Evolutionary conservation across 345 rosid genomes (phyloP).

Genomic region (Kandelia obovata): DNA sequence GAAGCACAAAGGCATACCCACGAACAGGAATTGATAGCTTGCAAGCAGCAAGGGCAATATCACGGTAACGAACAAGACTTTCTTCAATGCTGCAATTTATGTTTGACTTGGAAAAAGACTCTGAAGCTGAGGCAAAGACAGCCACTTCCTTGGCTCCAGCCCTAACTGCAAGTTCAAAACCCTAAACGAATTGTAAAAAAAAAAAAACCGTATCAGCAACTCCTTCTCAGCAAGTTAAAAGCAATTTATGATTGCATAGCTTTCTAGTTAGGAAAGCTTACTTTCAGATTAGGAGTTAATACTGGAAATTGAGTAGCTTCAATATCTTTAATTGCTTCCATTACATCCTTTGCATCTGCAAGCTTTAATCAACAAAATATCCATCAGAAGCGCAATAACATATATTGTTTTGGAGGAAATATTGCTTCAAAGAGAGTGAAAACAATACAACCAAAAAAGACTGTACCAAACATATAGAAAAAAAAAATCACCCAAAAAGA

Average conservation of each 20-base stretch:
- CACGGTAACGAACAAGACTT: constrained; percentile 62
- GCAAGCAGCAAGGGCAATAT: constrained; percentile 54
- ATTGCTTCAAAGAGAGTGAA: not conserved
- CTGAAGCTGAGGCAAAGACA: constrained; percentile 81
- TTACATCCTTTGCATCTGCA: constrained; percentile 73
- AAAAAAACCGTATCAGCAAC: not conserved
- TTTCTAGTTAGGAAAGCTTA: not conserved
- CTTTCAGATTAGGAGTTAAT: constrained; percentile 56
- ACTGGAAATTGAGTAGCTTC: constrained; percentile 42
- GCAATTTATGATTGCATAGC: not conserved
- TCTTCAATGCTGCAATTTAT: constrained; percentile 76
- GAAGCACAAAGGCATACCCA: constrained; percentile 39
- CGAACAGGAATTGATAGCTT: constrained; percentile 59
- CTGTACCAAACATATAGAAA: not conserved
- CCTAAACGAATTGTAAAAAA: not conserved
- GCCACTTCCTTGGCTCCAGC: constrained; percentile 81
- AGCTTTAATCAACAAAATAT: constrained; percentile 26
- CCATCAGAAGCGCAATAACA: not conserved
- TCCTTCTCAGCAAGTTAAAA: not conserved
- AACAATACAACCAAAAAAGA: not conserved
- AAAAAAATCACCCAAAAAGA: not conserved
- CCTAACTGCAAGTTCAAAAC: constrained; percentile 47
- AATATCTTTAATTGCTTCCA: constrained; percentile 41
- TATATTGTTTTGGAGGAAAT: not conserved
- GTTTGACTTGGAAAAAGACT: constrained; percentile 70